Conservation (phyloP, 2,329 filamentous ascomycete genomes). For the Monilinia aucupariae region DNA sequence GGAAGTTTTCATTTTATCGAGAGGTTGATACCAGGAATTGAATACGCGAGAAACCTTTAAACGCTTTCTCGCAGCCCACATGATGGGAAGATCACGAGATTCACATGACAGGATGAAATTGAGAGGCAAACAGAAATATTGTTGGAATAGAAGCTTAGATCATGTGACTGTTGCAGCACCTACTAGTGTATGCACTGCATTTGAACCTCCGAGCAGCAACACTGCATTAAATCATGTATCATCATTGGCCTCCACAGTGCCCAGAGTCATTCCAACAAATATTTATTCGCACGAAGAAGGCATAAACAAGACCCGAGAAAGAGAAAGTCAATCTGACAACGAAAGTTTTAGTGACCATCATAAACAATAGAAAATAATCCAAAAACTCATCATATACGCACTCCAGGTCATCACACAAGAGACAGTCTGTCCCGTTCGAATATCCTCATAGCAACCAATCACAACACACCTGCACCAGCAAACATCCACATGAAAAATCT, state of each 20-base stretch:
- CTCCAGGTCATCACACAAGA: too few relatives aligned
- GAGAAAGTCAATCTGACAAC: background rate
- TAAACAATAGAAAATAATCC: background rate
- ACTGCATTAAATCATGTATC: too few relatives aligned
- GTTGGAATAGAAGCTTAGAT: too few relatives aligned
- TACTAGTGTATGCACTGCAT: too few relatives aligned
- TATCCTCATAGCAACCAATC: background rate
- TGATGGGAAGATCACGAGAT: background rate
- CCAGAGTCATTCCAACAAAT: too few relatives aligned
- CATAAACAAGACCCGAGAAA: background rate
- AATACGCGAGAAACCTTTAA: too few relatives aligned
- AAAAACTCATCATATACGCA: background rate
- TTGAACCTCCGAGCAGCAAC: too few relatives aligned
- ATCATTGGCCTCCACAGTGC: too few relatives aligned
- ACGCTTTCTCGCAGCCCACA: too few relatives aligned
- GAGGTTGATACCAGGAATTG: background rate
- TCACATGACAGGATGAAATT: background rate
- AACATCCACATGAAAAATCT: background rate
- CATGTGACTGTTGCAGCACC: too few relatives aligned
- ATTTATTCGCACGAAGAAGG: too few relatives aligned
- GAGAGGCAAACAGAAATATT: background rate
- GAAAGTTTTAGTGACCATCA: background rate
- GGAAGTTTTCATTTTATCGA: background rate
- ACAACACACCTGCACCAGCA: background rate
- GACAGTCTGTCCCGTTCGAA: too few relatives aligned